Evolutionary conservation across 805 yeast species (phyloP), one percentile per base, ranked within the genome.

Genomic region (Trichomonascus vanleenenianus): DNA sequence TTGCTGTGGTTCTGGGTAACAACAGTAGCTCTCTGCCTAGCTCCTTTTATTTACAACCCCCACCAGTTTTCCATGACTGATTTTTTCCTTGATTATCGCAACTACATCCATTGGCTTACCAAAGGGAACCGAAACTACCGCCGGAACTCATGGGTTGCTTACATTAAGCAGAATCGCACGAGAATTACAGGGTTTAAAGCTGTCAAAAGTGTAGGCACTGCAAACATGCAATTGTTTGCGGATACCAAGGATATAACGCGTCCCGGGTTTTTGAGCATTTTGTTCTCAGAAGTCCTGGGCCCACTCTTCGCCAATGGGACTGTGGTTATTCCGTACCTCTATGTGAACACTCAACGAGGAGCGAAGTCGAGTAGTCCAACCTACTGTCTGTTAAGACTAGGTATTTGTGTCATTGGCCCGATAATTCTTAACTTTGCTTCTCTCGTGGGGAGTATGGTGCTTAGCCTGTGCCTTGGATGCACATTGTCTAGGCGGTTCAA

Each of bases 1-100:
- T 73, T 93, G 57, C 67, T 91, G 52, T 93, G 97, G 96, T 93
- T 93, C 79, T 93, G 97, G 97, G 83, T 93, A 49, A 83, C 95
- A 15, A 72, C 88, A 56, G 74, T 88, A 40, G 85, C 97, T 2
- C 75, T 93, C 70, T 76, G 87, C 70, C 78, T 87, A 56, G 83
- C 97, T 41, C 98, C 98, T 59, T 88, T 91, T 66, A 62, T 93
- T 50, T 93, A 87, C 79, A 93, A 93, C 70, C 98, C 98, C 40
- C 97, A 91, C 70, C 97, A 93, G 73, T 93, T 89, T 67, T 80
- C 96, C 43, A 83, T 94, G 89, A 85, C 82, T 63, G 97, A 89
- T 68, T 91, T 84, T 78, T 87, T 91, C 70, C 79, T 91, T 64
- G 98, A 93, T 67, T 93, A 93, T 77, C 79, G 96, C 66, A 95